Base-by-base conservation (phyloP, 805 yeast species). In the Vanderwaltozyma tropicalis region DNA sequence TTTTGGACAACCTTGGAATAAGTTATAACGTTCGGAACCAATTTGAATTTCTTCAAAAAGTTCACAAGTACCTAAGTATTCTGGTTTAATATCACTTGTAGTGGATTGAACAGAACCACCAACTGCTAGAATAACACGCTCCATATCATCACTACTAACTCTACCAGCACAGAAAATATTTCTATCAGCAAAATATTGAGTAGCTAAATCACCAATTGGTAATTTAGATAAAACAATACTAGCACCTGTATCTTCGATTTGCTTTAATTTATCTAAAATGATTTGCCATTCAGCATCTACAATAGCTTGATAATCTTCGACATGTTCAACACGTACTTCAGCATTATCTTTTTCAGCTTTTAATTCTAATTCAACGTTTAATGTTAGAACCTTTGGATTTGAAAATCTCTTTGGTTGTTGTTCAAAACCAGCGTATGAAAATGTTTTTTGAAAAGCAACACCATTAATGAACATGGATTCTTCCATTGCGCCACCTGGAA, bases 281-380 rank as follows among this genome's bases (percentile, higher is more conserved):
- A 92, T 82, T 59, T 84, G 76, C 97, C 98, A 92, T 64, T 92
- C 98, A n/a, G 98, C 98, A 63, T 92, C 97, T 15, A 92, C 98
- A 41, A 92, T 81, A 25, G 80, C 86, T 67, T 92, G 98, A 64
- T 92, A 92, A 52, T 89, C 96, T 41, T 76, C 73, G 39, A 92
- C 96, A 59, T 87, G 81, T 53, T 85, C 94, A 35, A 92, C 92
- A 49, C 98, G 76, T 25, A 92, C 97, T 68, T 92, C 98, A 9
- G 98, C 98, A 58, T 92, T 92, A 62, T 92, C 98, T 68, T 87
- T 89, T 67, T 92, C 98, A 1, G 97, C 97, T 66, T 92, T 92
- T 57, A 92, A 75, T 67, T 92, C 98, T 49, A 92, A 72, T 61
- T 92, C 98, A 29, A 92, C 88, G 56, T 92, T 92, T 55, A 92